Base-by-base conservation (phyloP, 2,329 filamentous ascomycete species). In the Madurella fahalii region DNA sequence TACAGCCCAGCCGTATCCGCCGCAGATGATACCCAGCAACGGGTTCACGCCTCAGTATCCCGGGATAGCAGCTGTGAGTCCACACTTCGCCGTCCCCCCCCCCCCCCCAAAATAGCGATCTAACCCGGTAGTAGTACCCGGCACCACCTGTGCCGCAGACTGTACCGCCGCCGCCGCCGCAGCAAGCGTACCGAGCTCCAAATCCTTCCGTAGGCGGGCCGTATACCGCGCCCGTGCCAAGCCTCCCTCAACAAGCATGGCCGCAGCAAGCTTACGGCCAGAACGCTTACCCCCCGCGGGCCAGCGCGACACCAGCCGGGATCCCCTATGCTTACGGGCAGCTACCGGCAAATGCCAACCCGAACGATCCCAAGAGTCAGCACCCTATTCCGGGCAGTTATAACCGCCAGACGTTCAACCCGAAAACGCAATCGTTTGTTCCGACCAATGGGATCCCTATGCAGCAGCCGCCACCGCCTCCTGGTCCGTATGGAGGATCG, bases 341-440 rank as follows among this genome's bases (percentile, higher is more conserved):
- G 66, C 78, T 93, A 45, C 87, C 89, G 4, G 82, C 78, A 16
- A 83, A 88, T 58, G 77, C 80, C 49, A 85, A 85, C 47, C 84
- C 89, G 25, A 79, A 87, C 58, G 88, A 88, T 64, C 82, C 85
- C 9, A 85, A 88, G 69, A 83, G 81, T 54, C 87, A 91, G 66
- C 90, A 96, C 68, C 89, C 90, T 5, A 84, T 95, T 53, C 89
- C 90, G 13, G 90, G 90, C 37, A 94, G 87, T 71, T 70, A 83
- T 62, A 90, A 88, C 66, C 81, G 91, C 54, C 89, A 90, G 64
- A 84, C 87, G 12, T 96, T 97, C 74, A 96, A 96, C 67, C 93
- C 92, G 1, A 92, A 95, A 73, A 96, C 89, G 15, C 89, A 95
- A 66, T 89, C 92, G 0, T 96, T 97, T 70, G 83, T 96, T 20